Conservation (phyloP, 2,329 filamentous ascomycete genomes). For the Aulographum hederae region DNA sequence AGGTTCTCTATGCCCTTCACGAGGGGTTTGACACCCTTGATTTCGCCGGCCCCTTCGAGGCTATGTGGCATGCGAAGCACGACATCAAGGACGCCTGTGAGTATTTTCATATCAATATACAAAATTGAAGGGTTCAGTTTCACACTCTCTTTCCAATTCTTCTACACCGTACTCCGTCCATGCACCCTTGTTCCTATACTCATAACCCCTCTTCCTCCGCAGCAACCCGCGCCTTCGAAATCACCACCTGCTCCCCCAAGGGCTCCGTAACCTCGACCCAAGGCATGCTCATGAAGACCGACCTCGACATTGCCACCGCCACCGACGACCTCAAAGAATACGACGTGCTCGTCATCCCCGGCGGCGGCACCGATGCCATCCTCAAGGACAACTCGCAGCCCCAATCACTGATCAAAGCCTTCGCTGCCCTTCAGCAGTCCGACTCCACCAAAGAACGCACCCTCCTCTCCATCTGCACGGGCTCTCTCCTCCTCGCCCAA, state of each 20-base stretch:
- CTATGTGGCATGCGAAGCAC: constrained; percentile 35
- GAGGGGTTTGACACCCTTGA: constrained; percentile 38
- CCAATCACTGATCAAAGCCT: constrained; percentile 54
- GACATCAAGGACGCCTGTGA: constrained; percentile 34
- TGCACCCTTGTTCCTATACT: neutral
- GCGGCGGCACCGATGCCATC: constrained; percentile 46
- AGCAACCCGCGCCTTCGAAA: constrained; percentile 35
- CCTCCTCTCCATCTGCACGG: constrained; percentile 63
- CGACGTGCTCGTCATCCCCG: constrained; percentile 62
- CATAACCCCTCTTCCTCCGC: constrained; percentile 1
- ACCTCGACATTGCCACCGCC: constrained; percentile 65
- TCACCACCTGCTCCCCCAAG: constrained; percentile 28
- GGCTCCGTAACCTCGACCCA: constrained; percentile 34
- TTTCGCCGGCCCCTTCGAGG: constrained; percentile 39
- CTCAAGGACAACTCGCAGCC: constrained; percentile 50
- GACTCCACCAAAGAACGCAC: constrained; percentile 67
- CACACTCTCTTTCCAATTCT: neutral
- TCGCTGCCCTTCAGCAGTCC: constrained; percentile 61
- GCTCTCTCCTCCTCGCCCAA: constrained; percentile 58
- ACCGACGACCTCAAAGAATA: constrained; percentile 55
- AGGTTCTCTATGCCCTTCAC: constrained; percentile 41
- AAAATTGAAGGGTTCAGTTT: constrained; percentile 2
- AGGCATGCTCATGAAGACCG: constrained; percentile 52
- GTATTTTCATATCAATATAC: constrained; percentile 6
- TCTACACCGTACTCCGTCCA: constrained; percentile 7